phyloP scores from a whole-genome alignment of 495 filamentous ascomycete species.

The Penicillium lagena region DNA sequence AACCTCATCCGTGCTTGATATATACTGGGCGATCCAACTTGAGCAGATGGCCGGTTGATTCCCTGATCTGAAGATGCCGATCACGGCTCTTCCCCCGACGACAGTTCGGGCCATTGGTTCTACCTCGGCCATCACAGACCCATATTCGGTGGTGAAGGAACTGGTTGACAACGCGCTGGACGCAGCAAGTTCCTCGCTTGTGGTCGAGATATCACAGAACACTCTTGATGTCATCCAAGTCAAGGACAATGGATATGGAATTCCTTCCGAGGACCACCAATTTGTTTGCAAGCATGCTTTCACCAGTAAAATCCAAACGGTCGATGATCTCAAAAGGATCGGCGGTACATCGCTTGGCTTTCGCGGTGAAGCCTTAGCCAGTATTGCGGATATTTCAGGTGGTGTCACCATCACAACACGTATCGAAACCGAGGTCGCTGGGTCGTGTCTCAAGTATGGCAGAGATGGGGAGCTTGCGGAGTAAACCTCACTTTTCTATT shows the following conservation, averaged over 20 bases:
- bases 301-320: slow-evolving; percentile 78
- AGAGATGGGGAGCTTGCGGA: slow-evolving; percentile 43
- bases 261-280: slow-evolving; percentile 62
- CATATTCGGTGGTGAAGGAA: slow-evolving; percentile 78
- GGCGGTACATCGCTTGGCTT: slow-evolving; percentile 76
- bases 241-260: slow-evolving; percentile 85
- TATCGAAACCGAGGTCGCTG: slow-evolving; percentile 63
- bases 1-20: neutral
- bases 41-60: slow-evolving; percentile 10
- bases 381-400: slow-evolving; percentile 62
- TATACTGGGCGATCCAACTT: neutral
- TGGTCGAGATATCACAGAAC: slow-evolving; percentile 68
- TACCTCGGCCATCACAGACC: slow-evolving; percentile 63
- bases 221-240: slow-evolving; percentile 79
- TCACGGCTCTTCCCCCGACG: slow-evolving; percentile 58
- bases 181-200: slow-evolving; percentile 65
- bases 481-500: slow-evolving; percentile 15
- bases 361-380: slow-evolving; percentile 80
- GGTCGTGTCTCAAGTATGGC: slow-evolving; percentile 43
- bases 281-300: slow-evolving; percentile 62
- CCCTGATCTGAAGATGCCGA: slow-evolving; percentile 43
- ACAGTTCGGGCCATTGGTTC: slow-evolving; percentile 67
- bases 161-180: slow-evolving; percentile 90
- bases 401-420: slow-evolving; percentile 63
- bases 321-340: slow-evolving; percentile 62